Base-by-base conservation (phyloP, 768 basidiomycete genomes). In the Russula virescens region DNA sequence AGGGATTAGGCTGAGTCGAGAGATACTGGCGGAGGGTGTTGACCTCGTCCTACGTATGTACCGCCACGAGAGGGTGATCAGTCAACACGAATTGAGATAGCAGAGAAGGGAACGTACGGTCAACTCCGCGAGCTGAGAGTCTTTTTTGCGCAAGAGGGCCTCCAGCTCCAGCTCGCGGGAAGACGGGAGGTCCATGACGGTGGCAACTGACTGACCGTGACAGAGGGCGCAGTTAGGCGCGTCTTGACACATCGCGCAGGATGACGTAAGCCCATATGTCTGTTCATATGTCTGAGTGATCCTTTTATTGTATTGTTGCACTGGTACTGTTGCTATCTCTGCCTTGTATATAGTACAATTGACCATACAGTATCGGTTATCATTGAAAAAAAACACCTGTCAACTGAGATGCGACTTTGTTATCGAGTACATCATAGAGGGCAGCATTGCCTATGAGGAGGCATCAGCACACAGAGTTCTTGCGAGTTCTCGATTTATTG, bases 91-190 rank as follows among this genome's bases (percentile, higher is more conserved):
- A 10, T 51, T n/a, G 54, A 25, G 21, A 54, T 45, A 26, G 26
- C 45, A 42, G 67, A 60, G 55, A 61, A 51, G 61, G 58, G 67
- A 58, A 78, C 87, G 75, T 74, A 91, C 91, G 68, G 80, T 86
- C 67, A 92, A 82, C 70, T 87, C 82, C 55, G 81, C 76, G 55
- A 92, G 75, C 71, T 90, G 87, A 59, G 78, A 77, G 73, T 94
- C 89, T 70, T 88, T 82, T 71, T 86, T 81, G 68, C 89, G 80
- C n/a, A 93, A 76, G 16, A 88, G 79, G 31, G 83, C 80, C 74
- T 94, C 92, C 46, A 94, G 84, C 73, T 92, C 89, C 64, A 91
- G 78, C 75, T 93, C 89, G 73, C 91, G 81, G 56, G 83, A 75
- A 49, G 86, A 81, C 23, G 91, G 91, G 38, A 90, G 75, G 63